A percentile compares a stretch with the other conserved stretches of the same genome.
phyloP scores from a whole-genome alignment of 1,139 yeast genomes.

The Magnusiomyces fungicola region DNA sequence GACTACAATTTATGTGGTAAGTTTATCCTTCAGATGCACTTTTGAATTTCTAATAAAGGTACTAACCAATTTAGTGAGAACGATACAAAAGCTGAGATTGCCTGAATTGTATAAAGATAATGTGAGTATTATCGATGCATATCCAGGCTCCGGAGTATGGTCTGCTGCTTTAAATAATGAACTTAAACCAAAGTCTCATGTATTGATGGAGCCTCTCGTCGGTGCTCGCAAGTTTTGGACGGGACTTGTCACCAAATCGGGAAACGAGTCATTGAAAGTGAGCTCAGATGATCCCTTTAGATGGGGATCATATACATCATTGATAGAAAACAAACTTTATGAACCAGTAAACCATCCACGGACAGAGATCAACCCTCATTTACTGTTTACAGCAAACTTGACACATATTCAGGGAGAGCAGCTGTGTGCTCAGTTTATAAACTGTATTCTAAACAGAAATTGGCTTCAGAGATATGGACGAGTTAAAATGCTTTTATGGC shows the following conservation, averaged over 20 bases:
- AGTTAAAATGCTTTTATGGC: conserved; percentile 61
- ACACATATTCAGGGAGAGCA: conserved; percentile 57
- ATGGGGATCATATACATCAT: conserved; percentile 51
- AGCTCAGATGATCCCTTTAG: conserved; percentile 47
- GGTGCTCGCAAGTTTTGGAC: conserved; percentile 29
- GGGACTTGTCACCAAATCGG: conserved; percentile 7
- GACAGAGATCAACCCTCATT: conserved; percentile 48
- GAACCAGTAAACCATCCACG: conserved; percentile 38
- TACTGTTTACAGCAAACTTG: conserved; percentile 61
- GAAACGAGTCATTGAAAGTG: conserved; percentile 7
- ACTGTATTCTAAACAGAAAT: conserved; percentile 59
- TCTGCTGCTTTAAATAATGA: conserved; percentile 46
- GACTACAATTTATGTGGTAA: conserved; percentile 20
- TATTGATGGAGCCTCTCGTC: conserved; percentile 48
- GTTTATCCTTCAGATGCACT: neutral
- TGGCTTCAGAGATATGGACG: conserved; percentile 75
- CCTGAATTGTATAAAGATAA: conserved; percentile 34
- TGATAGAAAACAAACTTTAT: conserved; percentile 39
- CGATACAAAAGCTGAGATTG: conserved; percentile 16
- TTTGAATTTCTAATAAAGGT: neutral
- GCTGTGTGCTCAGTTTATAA: conserved; percentile 66
- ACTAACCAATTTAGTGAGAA: conserved; percentile 7
- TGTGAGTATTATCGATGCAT: conserved; percentile 58
- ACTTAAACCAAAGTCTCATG: conserved; percentile 52
- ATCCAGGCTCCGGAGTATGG: conserved; percentile 46